Evolutionary conservation across 2,329 filamentous ascomycete genomes (phyloP).

Genomic region (Ophiostoma fasciatum): DNA sequence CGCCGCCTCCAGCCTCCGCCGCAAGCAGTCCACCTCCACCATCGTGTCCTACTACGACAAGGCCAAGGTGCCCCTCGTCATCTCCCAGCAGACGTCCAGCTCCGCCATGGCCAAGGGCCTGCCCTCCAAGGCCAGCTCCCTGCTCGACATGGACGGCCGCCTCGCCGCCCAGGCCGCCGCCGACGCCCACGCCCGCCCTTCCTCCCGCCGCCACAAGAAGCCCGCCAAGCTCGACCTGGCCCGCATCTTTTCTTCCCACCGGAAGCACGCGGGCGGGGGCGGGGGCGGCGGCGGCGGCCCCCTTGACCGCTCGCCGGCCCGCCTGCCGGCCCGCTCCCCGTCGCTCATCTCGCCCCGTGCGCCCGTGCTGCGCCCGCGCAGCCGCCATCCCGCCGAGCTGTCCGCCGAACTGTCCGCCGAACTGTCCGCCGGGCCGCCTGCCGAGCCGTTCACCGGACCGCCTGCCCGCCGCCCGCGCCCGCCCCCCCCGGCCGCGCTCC

Average conservation of each 20-base stretch:
- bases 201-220: too few species aligned
- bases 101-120: slow-evolving; percentile 43
- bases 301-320: too few species aligned
- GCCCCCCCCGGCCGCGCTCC: too few species aligned
- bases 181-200: too few species aligned
- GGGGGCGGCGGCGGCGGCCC: too few species aligned
- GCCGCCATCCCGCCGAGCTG: slow-evolving; percentile 14
- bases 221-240: slow-evolving; percentile 35
- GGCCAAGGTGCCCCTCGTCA: slow-evolving; percentile 37
- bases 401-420: too few species aligned
- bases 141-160: slow-evolving; percentile 29
- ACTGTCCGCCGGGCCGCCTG: too few species aligned
- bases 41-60: slow-evolving; percentile 43
- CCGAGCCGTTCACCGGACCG: too few species aligned
- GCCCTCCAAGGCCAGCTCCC: slow-evolving; percentile 28
- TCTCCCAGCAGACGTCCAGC: slow-evolving; percentile 43
- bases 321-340: too few species aligned
- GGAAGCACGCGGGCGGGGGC: too few species aligned
- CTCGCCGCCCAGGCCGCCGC: slow-evolving; percentile 14
- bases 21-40: slow-evolving; percentile 39
- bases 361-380: slow-evolving; percentile 15
- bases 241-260: slow-evolving; percentile 26
- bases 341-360: slow-evolving; percentile 21
- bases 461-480: too few species aligned
- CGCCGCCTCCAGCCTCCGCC: slow-evolving; percentile 30